Evolutionary conservation across 1,284 basidiomycete genomes (phyloP).

Genomic region (Paramarasmius palmivorus): DNA sequence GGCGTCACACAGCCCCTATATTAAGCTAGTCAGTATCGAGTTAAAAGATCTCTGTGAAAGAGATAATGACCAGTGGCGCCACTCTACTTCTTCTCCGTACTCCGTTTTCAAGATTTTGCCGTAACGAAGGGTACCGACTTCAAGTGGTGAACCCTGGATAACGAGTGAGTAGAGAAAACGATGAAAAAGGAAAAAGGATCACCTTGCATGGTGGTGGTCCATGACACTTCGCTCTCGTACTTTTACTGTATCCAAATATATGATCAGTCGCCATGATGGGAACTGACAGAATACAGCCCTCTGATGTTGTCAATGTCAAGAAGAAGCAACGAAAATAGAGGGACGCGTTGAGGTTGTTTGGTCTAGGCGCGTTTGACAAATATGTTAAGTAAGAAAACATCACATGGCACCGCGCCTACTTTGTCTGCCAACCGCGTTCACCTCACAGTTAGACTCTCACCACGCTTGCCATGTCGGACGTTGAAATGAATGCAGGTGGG

Average conservation of each 20-base stretch:
- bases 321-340: neutral
- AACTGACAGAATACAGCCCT: too few species aligned
- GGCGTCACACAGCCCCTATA: conserved; percentile 72
- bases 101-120: conserved; percentile 46
- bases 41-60: neutral
- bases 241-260: conserved; percentile 67
- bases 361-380: too few species aligned
- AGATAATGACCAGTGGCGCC: conserved; percentile 66
- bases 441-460: neutral
- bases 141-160: conserved; percentile 49
- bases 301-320: neutral
- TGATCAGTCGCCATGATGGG: conserved; percentile 33
- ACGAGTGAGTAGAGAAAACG: conserved; percentile 1
- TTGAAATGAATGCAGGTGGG: conserved; percentile 24
- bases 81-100: conserved; percentile 64
- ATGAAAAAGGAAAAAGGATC: neutral
- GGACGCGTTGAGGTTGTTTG: too few species aligned
- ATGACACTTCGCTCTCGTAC: conserved; percentile 65
- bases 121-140: conserved; percentile 60
- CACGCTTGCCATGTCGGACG: conserved; percentile 24
- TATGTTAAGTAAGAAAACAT: too few species aligned
- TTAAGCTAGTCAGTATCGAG: conserved; percentile 8
- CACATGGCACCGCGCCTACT: neutral
- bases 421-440: neutral
- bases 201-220: conserved; percentile 60